Conservation (phyloP, 345 rosid genomes). For the Ceriops zippeliana region DNA sequence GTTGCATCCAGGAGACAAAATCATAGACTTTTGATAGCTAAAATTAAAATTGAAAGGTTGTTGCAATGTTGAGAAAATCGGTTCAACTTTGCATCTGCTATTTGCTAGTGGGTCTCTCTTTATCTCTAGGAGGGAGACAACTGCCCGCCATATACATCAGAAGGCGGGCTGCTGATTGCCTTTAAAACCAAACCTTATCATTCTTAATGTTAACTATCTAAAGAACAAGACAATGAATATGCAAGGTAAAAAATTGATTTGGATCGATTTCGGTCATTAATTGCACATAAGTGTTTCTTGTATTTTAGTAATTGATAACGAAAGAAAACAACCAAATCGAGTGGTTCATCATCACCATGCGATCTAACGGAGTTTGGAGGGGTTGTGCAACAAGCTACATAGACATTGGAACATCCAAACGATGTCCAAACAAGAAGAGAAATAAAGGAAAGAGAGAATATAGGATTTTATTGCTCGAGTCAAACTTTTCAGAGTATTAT, state of each 20-base stretch:
- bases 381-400: too few relatives aligned
- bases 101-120: slow-evolving; percentile 14
- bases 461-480: slow-evolving; percentile 22
- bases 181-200: slow-evolving; percentile 31
- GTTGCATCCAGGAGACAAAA: slow-evolving; percentile 57
- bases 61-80: slow-evolving; percentile 11
- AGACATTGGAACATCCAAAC: too few relatives aligned
- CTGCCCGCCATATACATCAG: slow-evolving; percentile 9
- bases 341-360: not conserved
- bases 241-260: slow-evolving; percentile 14
- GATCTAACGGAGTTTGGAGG: not conserved
- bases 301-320: slow-evolving; percentile 7
- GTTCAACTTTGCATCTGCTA: slow-evolving; percentile 25
- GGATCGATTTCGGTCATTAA: slow-evolving; percentile 22
- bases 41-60: slow-evolving; percentile 13
- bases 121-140: not conserved
- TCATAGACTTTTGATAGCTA: slow-evolving; percentile 36
- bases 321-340: not conserved
- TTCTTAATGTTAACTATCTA: slow-evolving; percentile 26
- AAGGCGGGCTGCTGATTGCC: slow-evolving; percentile 2
- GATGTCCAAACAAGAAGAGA: too few relatives aligned
- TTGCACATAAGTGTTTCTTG: slow-evolving; percentile 13
- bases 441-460: too few relatives aligned
- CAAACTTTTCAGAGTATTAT: slow-evolving; percentile 54
- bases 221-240: slow-evolving; percentile 29